Base-by-base conservation (phyloP, 1,284 basidiomycete species). In the Clitocybe nebularis region DNA sequence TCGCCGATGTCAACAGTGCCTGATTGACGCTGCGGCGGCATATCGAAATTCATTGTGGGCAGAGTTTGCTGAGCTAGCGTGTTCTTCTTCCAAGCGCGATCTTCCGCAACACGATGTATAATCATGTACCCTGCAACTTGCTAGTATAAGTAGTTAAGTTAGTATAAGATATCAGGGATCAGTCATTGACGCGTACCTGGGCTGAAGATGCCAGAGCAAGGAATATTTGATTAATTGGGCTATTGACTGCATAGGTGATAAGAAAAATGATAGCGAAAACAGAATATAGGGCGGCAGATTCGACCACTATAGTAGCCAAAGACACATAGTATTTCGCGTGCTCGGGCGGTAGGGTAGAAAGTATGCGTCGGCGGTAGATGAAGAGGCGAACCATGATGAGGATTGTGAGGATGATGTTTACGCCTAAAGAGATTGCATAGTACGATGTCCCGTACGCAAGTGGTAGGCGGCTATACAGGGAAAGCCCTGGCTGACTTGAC, bases 121-220 rank as follows among this genome's bases (percentile, higher is more conserved):
- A 73, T 72, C 13, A 72, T 54, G 43, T 69, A 67, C 20, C 64
- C 61, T 17, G 67, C 61, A 34, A 71, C 67, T 63, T 70, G 67
- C 68, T 69, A 44, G 22, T 13, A 20, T 17, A 39, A n/a, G 6
- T 23, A 13, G 21, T 29, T 21, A 30, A 5, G 29, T 5, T 13
- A 21, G 17, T 17, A 26, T 6, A 8, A 26, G 11, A 21, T 6
- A 23, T 21, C n/a, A 36, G 14, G 28, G 13, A 39, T 17, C n/a
- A 21, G 4, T 32, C 14, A 17, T 16, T 5, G 21, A 21, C 13
- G 44, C 59, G 13, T 36, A 68, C 67, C 55, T 70, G 68, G 20
- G 55, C 56, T 20, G 53, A 50, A 5, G 61, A 61, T 9, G 62
- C 60, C 11, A 62, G 39, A 14, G 45, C 51, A 14, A 69, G 53